Evolutionary conservation across 1,284 basidiomycete genomes (phyloP).

Genomic region (Apiotrichum laibachii): DNA sequence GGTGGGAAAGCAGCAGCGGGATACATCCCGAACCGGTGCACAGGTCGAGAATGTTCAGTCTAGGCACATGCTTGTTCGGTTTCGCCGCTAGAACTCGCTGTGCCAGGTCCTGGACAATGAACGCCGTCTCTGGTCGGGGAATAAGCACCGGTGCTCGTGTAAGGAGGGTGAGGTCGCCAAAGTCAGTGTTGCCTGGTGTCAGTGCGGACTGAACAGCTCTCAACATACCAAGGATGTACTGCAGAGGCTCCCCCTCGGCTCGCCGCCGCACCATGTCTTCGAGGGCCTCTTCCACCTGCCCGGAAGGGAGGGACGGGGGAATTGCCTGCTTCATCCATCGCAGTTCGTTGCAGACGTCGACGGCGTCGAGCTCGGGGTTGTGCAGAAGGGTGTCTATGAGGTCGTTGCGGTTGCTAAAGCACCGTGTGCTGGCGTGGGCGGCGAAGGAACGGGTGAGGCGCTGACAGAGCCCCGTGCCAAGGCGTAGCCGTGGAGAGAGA

Average conservation of each 20-base stretch:
- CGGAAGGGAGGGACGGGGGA: background rate
- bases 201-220: background rate
- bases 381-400: slow-evolving; percentile 17
- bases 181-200: slow-evolving; percentile 72
- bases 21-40: slow-evolving; percentile 90
- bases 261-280: slow-evolving; percentile 46
- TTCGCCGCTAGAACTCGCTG: slow-evolving; percentile 18
- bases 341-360: slow-evolving; percentile 42
- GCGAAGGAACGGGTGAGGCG: too few relatives aligned
- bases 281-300: slow-evolving; percentile 17
- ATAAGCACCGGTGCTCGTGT: slow-evolving; percentile 76
- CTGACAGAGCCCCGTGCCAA: too few relatives aligned
- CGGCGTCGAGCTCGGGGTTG: slow-evolving; percentile 38
- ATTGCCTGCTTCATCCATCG: slow-evolving; percentile 39
- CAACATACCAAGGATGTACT: slow-evolving; percentile 75
- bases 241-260: slow-evolving; percentile 71
- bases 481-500: too few relatives aligned
- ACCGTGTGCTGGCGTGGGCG: background rate
- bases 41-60: slow-evolving; percentile 65
- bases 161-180: slow-evolving; percentile 72
- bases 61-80: slow-evolving; percentile 1
- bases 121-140: slow-evolving; percentile 86
- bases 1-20: slow-evolving; percentile 69
- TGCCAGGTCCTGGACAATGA: slow-evolving; percentile 57
- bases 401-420: background rate